Conservation (phyloP, 257 asterid species). For the Cruciata laevipes region DNA sequence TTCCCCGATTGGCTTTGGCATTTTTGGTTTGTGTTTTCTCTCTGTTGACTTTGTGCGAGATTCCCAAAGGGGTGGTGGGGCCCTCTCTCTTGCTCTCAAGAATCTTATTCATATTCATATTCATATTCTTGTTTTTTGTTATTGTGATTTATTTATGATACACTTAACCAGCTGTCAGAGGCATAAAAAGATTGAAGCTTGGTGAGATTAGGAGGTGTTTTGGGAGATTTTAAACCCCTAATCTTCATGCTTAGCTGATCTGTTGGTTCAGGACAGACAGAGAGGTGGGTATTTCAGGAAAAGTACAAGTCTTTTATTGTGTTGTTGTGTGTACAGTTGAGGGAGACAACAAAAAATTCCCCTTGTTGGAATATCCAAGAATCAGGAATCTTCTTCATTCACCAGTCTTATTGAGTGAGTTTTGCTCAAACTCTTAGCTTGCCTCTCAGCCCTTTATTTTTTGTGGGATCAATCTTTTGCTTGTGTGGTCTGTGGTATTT, state of each 20-base stretch:
- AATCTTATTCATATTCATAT: conserved; percentile 21
- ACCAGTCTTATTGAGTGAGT: conserved; percentile 22
- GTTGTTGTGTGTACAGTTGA: not conserved
- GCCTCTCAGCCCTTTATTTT: conserved; percentile 15
- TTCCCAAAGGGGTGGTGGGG: conserved; percentile 22
- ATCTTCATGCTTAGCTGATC: not conserved
- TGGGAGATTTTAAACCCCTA: not conserved
- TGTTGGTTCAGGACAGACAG: conserved; percentile 27
- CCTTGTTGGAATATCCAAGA: conserved; percentile 62
- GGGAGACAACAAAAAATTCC: conserved; percentile 10
- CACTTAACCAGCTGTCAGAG: not conserved
- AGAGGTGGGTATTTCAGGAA: conserved; percentile 10
- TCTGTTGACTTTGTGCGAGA: conserved; percentile 24
- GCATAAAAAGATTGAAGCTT: not conserved
- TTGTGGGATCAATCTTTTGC: conserved; percentile 17
- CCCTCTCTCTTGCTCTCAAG: conserved; percentile 12
- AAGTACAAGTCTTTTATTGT: conserved; percentile 3
- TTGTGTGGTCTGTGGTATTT: conserved; percentile 8
- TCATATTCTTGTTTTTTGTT: not conserved
- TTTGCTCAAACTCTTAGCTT: conserved; percentile 13
- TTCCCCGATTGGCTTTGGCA: not conserved
- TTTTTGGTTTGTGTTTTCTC: not conserved
- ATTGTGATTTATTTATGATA: no score
- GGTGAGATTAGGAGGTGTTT: not conserved
- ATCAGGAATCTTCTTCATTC: conserved; percentile 36